Evolutionary conservation across 2,329 filamentous ascomycete genomes (phyloP).

Genomic region (Fusarium sp.): DNA sequence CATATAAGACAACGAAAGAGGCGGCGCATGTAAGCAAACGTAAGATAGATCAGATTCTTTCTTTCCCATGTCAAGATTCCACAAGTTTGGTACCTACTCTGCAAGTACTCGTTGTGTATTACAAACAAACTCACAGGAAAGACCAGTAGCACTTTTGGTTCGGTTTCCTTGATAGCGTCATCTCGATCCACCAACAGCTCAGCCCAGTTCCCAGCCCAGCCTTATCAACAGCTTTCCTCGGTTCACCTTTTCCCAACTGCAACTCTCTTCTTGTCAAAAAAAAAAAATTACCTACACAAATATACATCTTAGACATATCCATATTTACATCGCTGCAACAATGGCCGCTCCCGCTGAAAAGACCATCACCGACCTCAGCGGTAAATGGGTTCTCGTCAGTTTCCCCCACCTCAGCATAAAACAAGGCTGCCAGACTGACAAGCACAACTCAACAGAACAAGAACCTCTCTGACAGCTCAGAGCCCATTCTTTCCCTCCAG

Average conservation of each 20-base stretch:
- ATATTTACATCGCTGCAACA: constrained; percentile 39
- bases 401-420: neutral
- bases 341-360: constrained; percentile 78
- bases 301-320: neutral
- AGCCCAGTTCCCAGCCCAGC: constrained; percentile 9
- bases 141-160: neutral
- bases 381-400: constrained; percentile 74
- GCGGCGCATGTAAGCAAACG: neutral
- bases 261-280: neutral
- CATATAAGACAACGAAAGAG: constrained; percentile 2
- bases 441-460: constrained; percentile 70
- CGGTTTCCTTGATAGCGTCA: constrained; percentile 31
- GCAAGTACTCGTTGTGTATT: constrained; percentile 3
- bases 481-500: constrained; percentile 76
- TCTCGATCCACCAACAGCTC: constrained; percentile 28
- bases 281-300: neutral
- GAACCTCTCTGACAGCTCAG: constrained; percentile 72
- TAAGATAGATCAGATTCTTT: neutral
- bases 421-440: constrained; percentile 11
- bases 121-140: constrained; percentile 2
- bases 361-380: constrained; percentile 73
- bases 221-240: constrained; percentile 1
- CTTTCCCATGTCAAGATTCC: neutral
- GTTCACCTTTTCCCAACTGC: constrained; percentile 4
- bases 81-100: neutral